Base-by-base conservation (phyloP, 2,329 filamentous ascomycete genomes). In the Chrysosporium keratinophilum region DNA sequence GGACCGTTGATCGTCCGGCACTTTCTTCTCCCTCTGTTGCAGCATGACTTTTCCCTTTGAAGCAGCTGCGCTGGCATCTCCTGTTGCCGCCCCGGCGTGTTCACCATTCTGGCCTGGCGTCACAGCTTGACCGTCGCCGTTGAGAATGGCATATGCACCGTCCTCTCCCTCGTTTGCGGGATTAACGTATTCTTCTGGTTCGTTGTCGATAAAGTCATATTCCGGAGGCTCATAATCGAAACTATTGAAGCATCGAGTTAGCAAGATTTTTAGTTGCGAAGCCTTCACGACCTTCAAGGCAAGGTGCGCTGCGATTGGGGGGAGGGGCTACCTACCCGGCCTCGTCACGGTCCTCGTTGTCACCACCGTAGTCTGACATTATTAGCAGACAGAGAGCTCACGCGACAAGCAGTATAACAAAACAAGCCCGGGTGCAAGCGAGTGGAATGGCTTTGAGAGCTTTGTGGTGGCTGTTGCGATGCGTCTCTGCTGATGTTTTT, bases 1-100 rank as follows among this genome's bases (percentile, higher is more conserved):
- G 20, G 82, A 86, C 63, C 93, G 83, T 72, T 95, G 81, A 61
- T 90, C 87, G 61, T 88, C 87, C 54, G 89, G 80, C 48, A 98
- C 91, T 74, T 88, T 94, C 80, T 94, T 96, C 73, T 90, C 76
- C 66, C 78, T 77, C 57, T 79, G 65, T 60, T 76, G 75, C 60
- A 78, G 72, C 66, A 82, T 76, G 33, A 77, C 77, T 58, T 81
- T 82, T 58, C 75, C 74, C 46, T 67, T 62, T 15, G 47, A 53
- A 19, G 49, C 56, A 48, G 67, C 66, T 40, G 75, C 75, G 61
- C 72, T 77, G 53, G 74, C 74, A 59, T 80, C 80, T 31, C 78
- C 79, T 2, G 70, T 70, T 46, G 71, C 69, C 28, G 74, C 65
- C 10, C 70, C 63, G 31, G 66, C 67, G 35, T 66, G 66, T 14